Base-by-base conservation (phyloP, 192 early-diverging fungal genomes). In the Backusella morwellensis region DNA sequence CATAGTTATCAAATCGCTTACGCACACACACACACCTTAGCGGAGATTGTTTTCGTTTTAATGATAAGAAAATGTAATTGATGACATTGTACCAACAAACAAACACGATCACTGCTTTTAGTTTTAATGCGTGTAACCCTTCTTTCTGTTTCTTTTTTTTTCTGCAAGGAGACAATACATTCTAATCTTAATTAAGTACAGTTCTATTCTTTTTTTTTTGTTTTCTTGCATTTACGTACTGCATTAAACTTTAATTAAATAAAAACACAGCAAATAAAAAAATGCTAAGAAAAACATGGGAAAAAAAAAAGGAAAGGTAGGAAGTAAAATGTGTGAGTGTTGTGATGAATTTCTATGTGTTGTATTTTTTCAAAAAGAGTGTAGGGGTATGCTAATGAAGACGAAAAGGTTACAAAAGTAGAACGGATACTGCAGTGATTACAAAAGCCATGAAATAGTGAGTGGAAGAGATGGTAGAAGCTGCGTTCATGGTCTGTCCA, bases 401-500 rank as follows among this genome's bases (percentile, higher is more conserved):
- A 23, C n/a, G 3, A 9, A 50, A 59, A 59, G 0, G 23, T 59
- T 59, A 59, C 54, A 59, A 59, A 59, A 68, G 17, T 36, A 68
- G 35, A 8, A 34, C 6, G 32, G 35, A 35, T 68, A 38, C 12
- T 4, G 38, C 12, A 38, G 35, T 70, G 9, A 70, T 41, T 12
- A 70, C 19, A 35, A 70, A 41, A 40, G 21, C 23, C 21, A 70
- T 26, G 3, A 36, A 35, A 3, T 70, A 41, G 26, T 41, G 38
- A 26, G 68, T 21, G 19, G 35, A 70, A 40, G 68, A 19, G 11
- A 38, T 41, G n/a, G 68, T 40, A 32, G 74, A 56, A 34, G 73
- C 54, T 23, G 52, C 54, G 23, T 14, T 75, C 9, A 66, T 8
- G n/a, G 69, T 29, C 47, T 75, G 74, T 34, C 59, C 78, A 66